Base-by-base conservation (phyloP, 305 asterid genomes). In the Fraxinus ornus region DNA sequence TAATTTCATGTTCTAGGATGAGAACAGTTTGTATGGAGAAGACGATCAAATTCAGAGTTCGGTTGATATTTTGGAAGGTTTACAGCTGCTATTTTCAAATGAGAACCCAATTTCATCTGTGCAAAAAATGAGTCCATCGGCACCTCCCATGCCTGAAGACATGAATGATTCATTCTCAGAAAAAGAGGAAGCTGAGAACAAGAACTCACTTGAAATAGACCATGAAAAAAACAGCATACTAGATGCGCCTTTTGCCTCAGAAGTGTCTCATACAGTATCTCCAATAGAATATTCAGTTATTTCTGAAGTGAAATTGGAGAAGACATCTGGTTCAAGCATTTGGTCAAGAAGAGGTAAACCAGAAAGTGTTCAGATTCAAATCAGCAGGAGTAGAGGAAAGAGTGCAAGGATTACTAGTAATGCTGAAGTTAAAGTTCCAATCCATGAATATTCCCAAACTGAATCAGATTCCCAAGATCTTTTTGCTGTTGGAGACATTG, bases 301-400 rank as follows among this genome's bases (percentile, higher is more conserved):
- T 75, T 70, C 87, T 21, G 87, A 28, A 86, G 78, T 81, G 78
- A 84, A 78, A 33, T 85, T 89, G 5, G 85, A 77, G 86, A 79
- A 83, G 81, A 78, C 62, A 79, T 49, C 88, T 68, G 86, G 80
- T 75, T 55, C 66, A 79, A 92, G 88, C 84, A 91, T 91, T 81
- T 92, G 97, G 92, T 86, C 90, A n/a, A 89, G 95, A 84, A 90
- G 93, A 81, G 94, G 94, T 79, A 92, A 89, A 85, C 73, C 81
- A 15, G 85, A 84, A 17, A 79, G 87, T 79, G 93, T 91, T 70
- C 76, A 83, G 81, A 84, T 90, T 81, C 83, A 86, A 83, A 89
- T 93, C 22, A 83, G 89, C 75, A 84, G 66, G 77, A 80, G 73
- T 80, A 81, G 83, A 74, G 86, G 81, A 78, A 78, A 78, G 64